Evolutionary conservation across 768 basidiomycete genomes (phyloP).

Genomic region (Lenzites betulinus): DNA sequence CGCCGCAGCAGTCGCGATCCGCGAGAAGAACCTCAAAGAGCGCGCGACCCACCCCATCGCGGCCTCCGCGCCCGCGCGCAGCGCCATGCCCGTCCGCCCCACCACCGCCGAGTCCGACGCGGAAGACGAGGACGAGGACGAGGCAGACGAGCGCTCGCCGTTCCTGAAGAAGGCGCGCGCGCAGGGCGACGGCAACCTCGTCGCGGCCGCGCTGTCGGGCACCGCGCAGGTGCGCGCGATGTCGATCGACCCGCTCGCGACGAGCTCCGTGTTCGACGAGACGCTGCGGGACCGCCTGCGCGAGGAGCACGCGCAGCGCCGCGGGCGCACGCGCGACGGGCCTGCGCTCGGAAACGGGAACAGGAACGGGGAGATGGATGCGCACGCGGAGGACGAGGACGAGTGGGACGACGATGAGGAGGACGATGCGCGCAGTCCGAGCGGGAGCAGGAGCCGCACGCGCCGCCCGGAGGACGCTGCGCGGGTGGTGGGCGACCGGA

Average conservation of each 20-base stretch:
- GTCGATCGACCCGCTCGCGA: slow-evolving; percentile 86
- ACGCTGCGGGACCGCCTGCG: slow-evolving; percentile 70
- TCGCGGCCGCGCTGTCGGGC: slow-evolving; percentile 21
- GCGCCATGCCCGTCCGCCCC: no score
- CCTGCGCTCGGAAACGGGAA: slow-evolving; percentile 29
- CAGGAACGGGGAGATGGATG: no score
- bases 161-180: slow-evolving; percentile 34
- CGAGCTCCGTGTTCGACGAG: slow-evolving; percentile 82
- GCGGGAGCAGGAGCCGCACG: slow-evolving; percentile 25
- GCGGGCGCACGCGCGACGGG: slow-evolving; percentile 42
- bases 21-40: slow-evolving; percentile 74
- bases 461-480: slow-evolving; percentile 7
- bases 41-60: slow-evolving; percentile 7
- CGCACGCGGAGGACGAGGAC: slow-evolving; percentile 45
- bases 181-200: slow-evolving; percentile 5
- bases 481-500: slow-evolving; percentile 45
- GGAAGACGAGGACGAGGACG: slow-evolving; percentile 26
- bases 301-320: slow-evolving; percentile 36
- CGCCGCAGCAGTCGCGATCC: slow-evolving; percentile 82
- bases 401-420: slow-evolving; percentile 40
- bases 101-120: slow-evolving; percentile 15
- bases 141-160: slow-evolving; percentile 40
- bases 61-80: slow-evolving; percentile 3
- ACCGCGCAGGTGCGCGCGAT: slow-evolving; percentile 36
- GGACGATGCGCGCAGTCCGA: slow-evolving; percentile 40